Conservation (phyloP, 2,329 filamentous ascomycete genomes). For the Sarocladium strictum region DNA sequence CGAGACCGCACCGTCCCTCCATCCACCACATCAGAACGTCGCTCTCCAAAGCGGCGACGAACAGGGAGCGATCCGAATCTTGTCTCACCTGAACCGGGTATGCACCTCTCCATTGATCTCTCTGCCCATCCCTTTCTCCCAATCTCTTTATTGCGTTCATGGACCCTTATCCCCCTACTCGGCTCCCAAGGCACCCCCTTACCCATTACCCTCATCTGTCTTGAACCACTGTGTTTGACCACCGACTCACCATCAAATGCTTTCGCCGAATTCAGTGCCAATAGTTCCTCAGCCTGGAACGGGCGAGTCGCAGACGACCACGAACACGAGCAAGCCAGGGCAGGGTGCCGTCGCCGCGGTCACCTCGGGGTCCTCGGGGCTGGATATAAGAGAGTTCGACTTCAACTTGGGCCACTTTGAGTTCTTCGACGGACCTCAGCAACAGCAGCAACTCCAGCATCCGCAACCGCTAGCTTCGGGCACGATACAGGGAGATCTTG, state of each 20-base stretch:
- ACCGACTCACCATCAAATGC: slow-evolving; percentile 18
- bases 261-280: slow-evolving; percentile 20
- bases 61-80: slow-evolving; percentile 26
- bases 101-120: slow-evolving; percentile 15
- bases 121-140: slow-evolving; percentile 9
- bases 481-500: slow-evolving; percentile 12
- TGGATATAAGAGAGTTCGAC: slow-evolving; percentile 27
- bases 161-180: background rate
- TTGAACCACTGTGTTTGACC: slow-evolving; percentile 10
- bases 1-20: slow-evolving; percentile 10
- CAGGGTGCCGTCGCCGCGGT: slow-evolving; percentile 22
- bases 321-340: slow-evolving; percentile 9
- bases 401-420: slow-evolving; percentile 29
- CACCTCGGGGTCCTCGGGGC: slow-evolving; percentile 12
- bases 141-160: background rate
- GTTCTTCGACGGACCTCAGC: slow-evolving; percentile 20
- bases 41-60: slow-evolving; percentile 32
- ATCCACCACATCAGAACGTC: slow-evolving; percentile 14
- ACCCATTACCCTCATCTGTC: slow-evolving; percentile 9
- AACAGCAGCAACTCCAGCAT: slow-evolving; percentile 17
- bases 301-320: background rate
- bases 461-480: slow-evolving; percentile 25
- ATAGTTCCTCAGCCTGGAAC: slow-evolving; percentile 19
- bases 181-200: background rate
- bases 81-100: slow-evolving; percentile 30